Base-by-base conservation (phyloP, 169 alveolate genomes). In the Eimeria tenella region DNA sequence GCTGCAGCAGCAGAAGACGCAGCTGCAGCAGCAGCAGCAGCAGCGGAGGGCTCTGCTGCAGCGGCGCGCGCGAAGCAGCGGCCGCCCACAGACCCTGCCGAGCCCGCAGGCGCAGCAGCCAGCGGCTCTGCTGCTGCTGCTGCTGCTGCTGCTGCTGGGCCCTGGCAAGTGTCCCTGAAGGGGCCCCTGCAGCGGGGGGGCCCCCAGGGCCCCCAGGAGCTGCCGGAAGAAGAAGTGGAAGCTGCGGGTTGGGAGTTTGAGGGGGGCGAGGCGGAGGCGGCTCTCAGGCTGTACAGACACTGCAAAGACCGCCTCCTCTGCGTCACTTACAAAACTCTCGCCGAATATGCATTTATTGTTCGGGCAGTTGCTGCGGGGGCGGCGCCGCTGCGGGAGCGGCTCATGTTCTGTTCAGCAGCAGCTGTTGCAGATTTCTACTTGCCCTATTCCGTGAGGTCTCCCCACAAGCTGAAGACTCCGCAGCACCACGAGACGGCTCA, bases 371-470 rank as follows among this genome's bases (percentile, higher is more conserved):
- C 73, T 15, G 82, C 70, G 4, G 83, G 68, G 25, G 55, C 90
- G 11, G 50, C 86, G 15, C 82, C 90, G 11, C 94, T 90, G 19
- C 53, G 84, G 10, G 90, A 90, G 31, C 58, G 90, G 4, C 81
- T 90, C 23, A 83, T 90, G 56, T 68, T 90, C 19, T 90, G 89
- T 52, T 83, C 94, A 4, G 86, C 90, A 55, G 94, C 94, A 15
- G 94, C 94, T n/a, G 94, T 90, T 1, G 81, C 94, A 13, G 94
- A 90, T 42, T 90, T 90, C 79, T 90, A 90, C 73, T 52, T 90
- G 58, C 94, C 94, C 7, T 17, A 42, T 60, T 23, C 82, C 3
- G 23, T 31, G 73, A 90, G 75, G 94, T 19, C 94, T 8, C 42
- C 79, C 60, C 94, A 90, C 90, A 90, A 90, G 23, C 82, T 90